Evolutionary conservation across 1,284 basidiomycete species (phyloP), one percentile per base, ranked within the genome.

Genomic region (Phylloboletellus chloephorus): DNA sequence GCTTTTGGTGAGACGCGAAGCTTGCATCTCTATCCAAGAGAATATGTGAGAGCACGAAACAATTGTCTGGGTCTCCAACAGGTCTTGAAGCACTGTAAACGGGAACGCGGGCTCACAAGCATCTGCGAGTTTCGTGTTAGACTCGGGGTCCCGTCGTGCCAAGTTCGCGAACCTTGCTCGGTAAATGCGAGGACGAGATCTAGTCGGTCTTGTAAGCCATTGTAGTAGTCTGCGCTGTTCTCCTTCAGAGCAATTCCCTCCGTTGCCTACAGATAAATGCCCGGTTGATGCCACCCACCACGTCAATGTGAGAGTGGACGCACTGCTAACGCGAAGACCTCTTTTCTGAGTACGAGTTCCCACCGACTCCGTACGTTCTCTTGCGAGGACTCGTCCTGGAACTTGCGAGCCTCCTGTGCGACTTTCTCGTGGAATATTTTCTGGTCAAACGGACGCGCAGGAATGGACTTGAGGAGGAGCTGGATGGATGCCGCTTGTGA

Each of bases 21-120:
- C 73, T 19, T 82, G 79, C 37, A 63, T 63, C 64, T 92, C 88
- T 31, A 92, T 82, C 83, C 88, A 92, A 3, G 79, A 78, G 64
- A 91, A 89, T 23, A 91, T 77, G 50, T 83, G 79, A 10, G 85
- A 84, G 58, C 88, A 91, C 7, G 84, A 88, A 1, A 69, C 61
- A 48, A 92, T 82, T 7, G 88, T 89, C 50, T 90, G 87, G 1
- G 78, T 79, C 57, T 92, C 88, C 39, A 91, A 68, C 10, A 92
- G 67, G 50, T 87, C 82, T 53, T 86, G 77, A 2, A 92, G 71
- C 15, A 86, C 68, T 25, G 67, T 67, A 51, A 89, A 78, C 1
- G 85, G 69, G 40, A 78, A 69, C 4, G 65, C 62, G 9, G 60
- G 52, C 33, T 82, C 76, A 48, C 74, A 77, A 7, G 69, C 72